Conservation (phyloP, 2,329 filamentous ascomycete genomes). For the Fusarium hainanense region DNA sequence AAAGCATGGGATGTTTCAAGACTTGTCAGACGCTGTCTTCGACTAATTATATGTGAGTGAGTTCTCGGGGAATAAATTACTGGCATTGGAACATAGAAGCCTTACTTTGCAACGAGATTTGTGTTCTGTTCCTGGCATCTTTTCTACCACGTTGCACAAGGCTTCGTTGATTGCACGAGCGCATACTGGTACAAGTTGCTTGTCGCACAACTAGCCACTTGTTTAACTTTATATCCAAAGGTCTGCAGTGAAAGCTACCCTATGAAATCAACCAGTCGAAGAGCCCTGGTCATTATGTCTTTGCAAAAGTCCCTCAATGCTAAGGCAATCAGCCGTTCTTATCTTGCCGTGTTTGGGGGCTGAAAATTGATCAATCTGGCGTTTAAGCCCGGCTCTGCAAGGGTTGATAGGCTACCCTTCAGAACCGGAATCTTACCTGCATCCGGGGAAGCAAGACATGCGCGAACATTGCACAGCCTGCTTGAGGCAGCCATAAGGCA, state of each 20-base stretch:
- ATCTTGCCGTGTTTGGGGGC: background rate
- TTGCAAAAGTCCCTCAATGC: background rate
- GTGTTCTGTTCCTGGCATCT: too few relatives aligned
- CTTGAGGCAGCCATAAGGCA: conserved; percentile 23
- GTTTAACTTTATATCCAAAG: background rate
- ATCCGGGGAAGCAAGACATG: background rate
- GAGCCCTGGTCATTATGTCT: too few relatives aligned
- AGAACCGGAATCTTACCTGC: background rate
- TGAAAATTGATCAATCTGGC: background rate
- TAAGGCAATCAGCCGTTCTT: background rate
- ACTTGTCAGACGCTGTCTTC: rapidly evolving
- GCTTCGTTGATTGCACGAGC: background rate
- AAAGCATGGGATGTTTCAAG: background rate
- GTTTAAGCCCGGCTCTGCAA: background rate
- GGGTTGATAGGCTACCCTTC: conserved; percentile 1
- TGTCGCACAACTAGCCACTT: background rate
- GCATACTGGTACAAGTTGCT: background rate
- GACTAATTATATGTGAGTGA: too few relatives aligned
- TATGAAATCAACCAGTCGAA: too few relatives aligned
- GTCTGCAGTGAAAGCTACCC: rapidly evolving
- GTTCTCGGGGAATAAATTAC: too few relatives aligned
- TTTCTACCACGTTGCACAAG: too few relatives aligned
- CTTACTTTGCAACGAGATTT: background rate
- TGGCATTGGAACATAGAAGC: too few relatives aligned
- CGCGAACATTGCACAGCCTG: conserved; percentile 7